Conservation (phyloP, 1,139 yeast genomes). For the Pneumocystis oryctolagi region DNA sequence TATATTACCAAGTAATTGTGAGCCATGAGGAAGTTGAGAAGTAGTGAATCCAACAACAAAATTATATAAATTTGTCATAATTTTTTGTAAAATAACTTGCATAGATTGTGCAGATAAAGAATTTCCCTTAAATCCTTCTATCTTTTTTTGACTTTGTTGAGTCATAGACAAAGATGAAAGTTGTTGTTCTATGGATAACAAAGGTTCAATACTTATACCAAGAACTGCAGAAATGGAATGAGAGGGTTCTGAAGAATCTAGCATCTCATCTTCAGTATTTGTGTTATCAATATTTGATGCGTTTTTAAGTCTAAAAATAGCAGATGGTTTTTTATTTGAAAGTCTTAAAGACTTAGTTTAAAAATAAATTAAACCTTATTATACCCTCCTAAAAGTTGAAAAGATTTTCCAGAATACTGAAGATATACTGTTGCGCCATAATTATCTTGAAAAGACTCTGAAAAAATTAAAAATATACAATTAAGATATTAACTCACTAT, state of each 20-base stretch:
- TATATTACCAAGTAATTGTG: slow-evolving; percentile 5
- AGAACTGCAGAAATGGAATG: slow-evolving; percentile 26
- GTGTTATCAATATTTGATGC: slow-evolving; percentile 14
- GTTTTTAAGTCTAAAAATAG: slow-evolving; percentile 54
- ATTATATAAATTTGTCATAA: slow-evolving; percentile 83
- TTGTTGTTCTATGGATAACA: slow-evolving; percentile 40
- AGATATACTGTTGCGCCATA: slow-evolving; percentile 77
- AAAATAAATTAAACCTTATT: slow-evolving; percentile 11
- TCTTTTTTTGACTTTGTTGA: not conserved
- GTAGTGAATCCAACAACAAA: slow-evolving; percentile 76
- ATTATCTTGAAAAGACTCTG: slow-evolving; percentile 26
- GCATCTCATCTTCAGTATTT: slow-evolving; percentile 23
- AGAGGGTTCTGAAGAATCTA: slow-evolving; percentile 23
- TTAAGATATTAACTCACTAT: slow-evolving; percentile 28
- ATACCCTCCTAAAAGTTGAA: slow-evolving; percentile 53
- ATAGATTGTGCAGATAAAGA: slow-evolving; percentile 21
- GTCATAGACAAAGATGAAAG: slow-evolving; percentile 25
- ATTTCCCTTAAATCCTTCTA: slow-evolving; percentile 12
- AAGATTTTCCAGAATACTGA: slow-evolving; percentile 66
- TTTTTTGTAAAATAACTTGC: slow-evolving; percentile 57
- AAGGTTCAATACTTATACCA: slow-evolving; percentile 82
- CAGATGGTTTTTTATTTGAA: slow-evolving; percentile 66
- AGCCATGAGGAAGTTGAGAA: slow-evolving; percentile 5
- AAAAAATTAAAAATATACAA: not conserved
- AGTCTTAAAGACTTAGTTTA: slow-evolving; percentile 21